A percentile compares a stretch with the other conserved stretches of the same genome.
Conservation (phyloP, 2,329 filamentous ascomycete genomes). For the Stemphylium beticola region DNA sequence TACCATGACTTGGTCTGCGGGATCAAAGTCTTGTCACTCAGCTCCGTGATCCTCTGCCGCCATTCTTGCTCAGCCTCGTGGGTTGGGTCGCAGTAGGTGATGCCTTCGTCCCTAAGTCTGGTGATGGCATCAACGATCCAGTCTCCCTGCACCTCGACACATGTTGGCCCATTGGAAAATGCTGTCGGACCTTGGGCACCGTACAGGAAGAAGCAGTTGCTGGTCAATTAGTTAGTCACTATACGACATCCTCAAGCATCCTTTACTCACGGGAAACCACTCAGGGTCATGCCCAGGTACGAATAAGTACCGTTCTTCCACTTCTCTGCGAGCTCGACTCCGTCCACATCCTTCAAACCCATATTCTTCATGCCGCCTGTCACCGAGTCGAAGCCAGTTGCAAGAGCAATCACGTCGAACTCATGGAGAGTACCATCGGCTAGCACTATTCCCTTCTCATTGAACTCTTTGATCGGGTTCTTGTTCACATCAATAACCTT, state of each 20-base stretch:
- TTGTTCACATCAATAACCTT: conserved; percentile 52
- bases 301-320: conserved; percentile 53
- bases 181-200: conserved; percentile 56
- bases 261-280: conserved; percentile 40
- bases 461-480: conserved; percentile 49
- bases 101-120: conserved; percentile 46
- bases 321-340: conserved; percentile 46
- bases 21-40: conserved; percentile 52
- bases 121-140: conserved; percentile 54
- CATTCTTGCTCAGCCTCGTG: conserved; percentile 52
- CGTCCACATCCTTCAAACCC: conserved; percentile 47
- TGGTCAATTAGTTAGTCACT: conserved; percentile 7
- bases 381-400: conserved; percentile 56
- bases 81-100: conserved; percentile 50
- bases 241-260: background rate
- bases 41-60: conserved; percentile 49
- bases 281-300: conserved; percentile 52
- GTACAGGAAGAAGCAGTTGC: conserved; percentile 55
- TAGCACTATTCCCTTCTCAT: conserved; percentile 50
- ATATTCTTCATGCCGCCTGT: conserved; percentile 53
- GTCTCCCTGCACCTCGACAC: conserved; percentile 54
- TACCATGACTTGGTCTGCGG: conserved; percentile 53
- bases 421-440: conserved; percentile 50
- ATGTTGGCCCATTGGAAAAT: conserved; percentile 55
- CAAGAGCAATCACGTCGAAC: conserved; percentile 54